Evolutionary conservation across 140 eudicot species (phyloP), one percentile per base, ranked within the genome.

Genomic region (Bidens hawaiensis): DNA sequence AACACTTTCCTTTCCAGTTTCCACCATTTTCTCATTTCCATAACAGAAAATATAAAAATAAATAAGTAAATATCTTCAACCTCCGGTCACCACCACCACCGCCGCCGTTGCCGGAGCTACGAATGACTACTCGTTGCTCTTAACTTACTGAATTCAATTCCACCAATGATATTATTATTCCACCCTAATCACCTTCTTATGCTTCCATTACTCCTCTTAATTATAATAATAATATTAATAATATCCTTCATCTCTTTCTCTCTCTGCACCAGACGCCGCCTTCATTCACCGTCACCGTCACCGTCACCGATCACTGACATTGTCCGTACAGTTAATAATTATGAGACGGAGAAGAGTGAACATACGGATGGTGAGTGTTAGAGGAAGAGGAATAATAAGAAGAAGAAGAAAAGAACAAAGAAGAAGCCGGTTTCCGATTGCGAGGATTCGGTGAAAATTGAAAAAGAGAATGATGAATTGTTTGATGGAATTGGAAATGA

Each of bases 341-440:
- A 26, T 5, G 38, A 59, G 66, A 62, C 3, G 38, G 31, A 53
- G 18, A 61, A 59, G 34, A 28, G 17, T n/a, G 86, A 83, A 28
- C 27, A 71, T 41, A 55, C 16, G 38, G 77, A 43, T 12, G 74
- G 54, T 56, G 78, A 77, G 50, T 66, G 64, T 27, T 71, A 30
- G 19, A 65, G 50, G 77, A 74, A 54, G 65, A 65, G 53, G 60
- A 73, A 23, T 67, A 61, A 59, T 65, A 75, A 72, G 75, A 86
- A 62, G 70, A 61, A 58, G 71, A 75, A 72, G 73, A 86, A 62
- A 55, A 73, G 54, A 77, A 76, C 57, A 71, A 82, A 66, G 78
- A 78, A 73, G 81, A 79, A 76, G 41, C 62, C 74, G 41, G 57
- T 76, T 46, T 38, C 62, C 4, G 77, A 68, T 72, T 48, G 58